Base-by-base conservation (phyloP, 306 rosid species). In the Malus sieversii region DNA sequence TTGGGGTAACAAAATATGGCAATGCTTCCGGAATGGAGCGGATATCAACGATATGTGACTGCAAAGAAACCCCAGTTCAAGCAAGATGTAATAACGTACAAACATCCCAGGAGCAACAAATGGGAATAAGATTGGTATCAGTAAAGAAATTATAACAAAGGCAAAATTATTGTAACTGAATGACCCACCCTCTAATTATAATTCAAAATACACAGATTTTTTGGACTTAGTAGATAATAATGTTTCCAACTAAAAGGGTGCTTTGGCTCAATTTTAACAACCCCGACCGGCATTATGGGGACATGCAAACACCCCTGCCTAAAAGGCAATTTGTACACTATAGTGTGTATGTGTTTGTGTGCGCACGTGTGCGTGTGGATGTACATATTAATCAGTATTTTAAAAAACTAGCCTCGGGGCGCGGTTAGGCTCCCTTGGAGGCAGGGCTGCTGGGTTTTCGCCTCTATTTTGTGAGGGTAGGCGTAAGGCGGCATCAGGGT, bases 1-100 rank as follows among this genome's bases (percentile, higher is more conserved):
- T 95, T 22, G 97, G 97, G 72, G 97, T 90, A 84, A 95, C 92
- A 79, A 95, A 95, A 85, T 87, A 95, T 59, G 99, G 92, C 84
- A 95, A 85, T 74, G 97, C 99, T 87, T 90, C 97, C 16, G 99
- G 97, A 81, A 95, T 90, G 77, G 83, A 76, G 73, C 97, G 97
- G 75, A 95, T 86, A 40, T 92, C 96, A 79, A 88, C 76, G 83
- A 95, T 95, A 84, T 88, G 89, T 20, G 84, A 86, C 99, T 95
- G 90, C 77, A 73, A 84, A 72, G 77, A 78, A 77, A 79, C 63
- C 72, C 75, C 55, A 70, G 16, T 22, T 48, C 14, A 77, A 71
- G 14, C 61, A 76, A 61, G 40, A 58, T 23, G 72, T 70, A 74
- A 70, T 73, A 72, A 68, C 30, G 23, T 42, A 73, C 82, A 59